Conservation (phyloP, 1,284 basidiomycete genomes). For the Tetrapyrgos nigripes region DNA sequence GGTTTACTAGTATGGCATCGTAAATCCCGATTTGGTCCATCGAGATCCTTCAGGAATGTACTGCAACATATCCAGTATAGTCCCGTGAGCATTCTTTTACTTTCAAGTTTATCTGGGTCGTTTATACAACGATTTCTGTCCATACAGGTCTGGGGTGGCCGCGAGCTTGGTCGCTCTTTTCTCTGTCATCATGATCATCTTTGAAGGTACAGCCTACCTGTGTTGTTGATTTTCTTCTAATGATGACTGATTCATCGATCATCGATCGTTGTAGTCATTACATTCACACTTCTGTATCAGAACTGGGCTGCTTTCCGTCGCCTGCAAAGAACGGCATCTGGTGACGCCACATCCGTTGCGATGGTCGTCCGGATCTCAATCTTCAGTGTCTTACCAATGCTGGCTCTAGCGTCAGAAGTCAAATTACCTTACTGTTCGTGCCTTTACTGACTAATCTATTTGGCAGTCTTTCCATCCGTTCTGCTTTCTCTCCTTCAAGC, state of each 20-base stretch:
- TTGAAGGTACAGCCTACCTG: not conserved
- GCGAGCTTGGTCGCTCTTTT: not conserved
- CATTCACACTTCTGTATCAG: not conserved
- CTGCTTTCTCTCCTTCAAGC: not conserved
- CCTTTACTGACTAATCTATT: not conserved
- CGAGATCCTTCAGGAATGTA: not conserved
- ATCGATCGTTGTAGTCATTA: not conserved
- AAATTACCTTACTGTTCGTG: not conserved
- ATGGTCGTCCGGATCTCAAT: constrained; percentile 1
- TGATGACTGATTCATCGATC: not conserved
- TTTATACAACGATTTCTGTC: not conserved
- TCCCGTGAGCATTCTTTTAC: constrained; percentile 3
- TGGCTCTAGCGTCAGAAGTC: not conserved
- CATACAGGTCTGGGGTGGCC: not conserved
- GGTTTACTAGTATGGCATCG: not conserved
- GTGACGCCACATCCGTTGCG: not conserved
- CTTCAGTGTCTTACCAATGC: not conserved
- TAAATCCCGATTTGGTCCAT: not conserved
- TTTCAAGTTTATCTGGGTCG: not conserved
- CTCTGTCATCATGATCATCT: constrained; percentile 1
- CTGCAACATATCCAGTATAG: not conserved
- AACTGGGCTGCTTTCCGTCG: constrained; percentile 1
- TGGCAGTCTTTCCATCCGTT: not conserved
- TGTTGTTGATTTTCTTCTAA: not conserved
- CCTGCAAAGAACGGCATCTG: not conserved